phyloP scores from a whole-genome alignment of 306 rosid genomes.

The Casuarina cunninghamiana region DNA sequence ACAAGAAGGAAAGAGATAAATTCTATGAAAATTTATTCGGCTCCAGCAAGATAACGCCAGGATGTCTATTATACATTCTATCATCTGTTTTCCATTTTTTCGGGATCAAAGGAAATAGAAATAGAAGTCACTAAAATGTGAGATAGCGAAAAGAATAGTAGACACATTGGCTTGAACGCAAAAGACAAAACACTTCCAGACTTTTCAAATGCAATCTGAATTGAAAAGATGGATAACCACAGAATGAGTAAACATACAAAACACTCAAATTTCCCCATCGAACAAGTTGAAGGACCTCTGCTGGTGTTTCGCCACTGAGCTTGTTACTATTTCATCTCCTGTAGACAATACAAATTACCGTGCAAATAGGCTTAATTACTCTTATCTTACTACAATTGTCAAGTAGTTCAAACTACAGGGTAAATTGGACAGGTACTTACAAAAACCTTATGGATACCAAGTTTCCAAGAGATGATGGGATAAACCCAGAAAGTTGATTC shows the following conservation, averaged over 20 bases:
- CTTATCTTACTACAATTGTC: too few species aligned
- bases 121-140: not conserved
- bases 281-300: constrained; percentile 25
- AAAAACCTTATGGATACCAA: constrained; percentile 25
- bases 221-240: not conserved
- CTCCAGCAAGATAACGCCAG: too few species aligned
- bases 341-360: not conserved
- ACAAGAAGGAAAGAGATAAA: not conserved
- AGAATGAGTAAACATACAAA: constrained; percentile 21
- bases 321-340: constrained; percentile 31
- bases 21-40: too few species aligned
- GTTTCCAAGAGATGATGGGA: constrained; percentile 28
- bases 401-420: not conserved
- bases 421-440: constrained; percentile 14
- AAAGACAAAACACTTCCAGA: not conserved
- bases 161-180: not conserved
- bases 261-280: constrained; percentile 15
- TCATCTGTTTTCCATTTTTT: too few species aligned
- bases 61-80: too few species aligned
- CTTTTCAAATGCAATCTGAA: not conserved
- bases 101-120: too few species aligned
- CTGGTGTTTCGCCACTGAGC: constrained; percentile 22
- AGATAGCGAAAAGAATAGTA: not conserved
- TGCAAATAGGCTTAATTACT: not conserved
- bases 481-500: constrained; percentile 19